These are phyloP conservation scores for Colletotrichum chrysophilum DNA, from an alignment of 2,329 filamentous ascomycete species.

Conservation along the genomic window DNA sequence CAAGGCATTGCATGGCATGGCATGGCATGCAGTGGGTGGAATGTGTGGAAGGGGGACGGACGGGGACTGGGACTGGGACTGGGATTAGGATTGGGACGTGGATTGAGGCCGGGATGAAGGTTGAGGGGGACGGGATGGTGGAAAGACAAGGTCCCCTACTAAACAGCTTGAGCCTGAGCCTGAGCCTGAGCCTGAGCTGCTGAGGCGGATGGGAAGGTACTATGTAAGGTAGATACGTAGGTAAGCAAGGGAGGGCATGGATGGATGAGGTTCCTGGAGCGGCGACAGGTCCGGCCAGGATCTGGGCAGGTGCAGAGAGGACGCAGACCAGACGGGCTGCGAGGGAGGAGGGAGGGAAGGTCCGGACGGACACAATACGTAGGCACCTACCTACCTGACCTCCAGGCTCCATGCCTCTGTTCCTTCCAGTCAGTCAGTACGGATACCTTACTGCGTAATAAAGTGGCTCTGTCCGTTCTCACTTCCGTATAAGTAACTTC, in stretches of 20 bases:
- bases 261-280: background rate
- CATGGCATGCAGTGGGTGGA: background rate
- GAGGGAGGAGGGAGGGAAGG: background rate
- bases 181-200: background rate
- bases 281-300: conserved; percentile 14
- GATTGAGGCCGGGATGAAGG: background rate
- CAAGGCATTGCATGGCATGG: background rate
- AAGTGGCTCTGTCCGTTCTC: background rate
- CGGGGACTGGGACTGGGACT: background rate
- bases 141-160: background rate
- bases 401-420: too few relatives aligned
- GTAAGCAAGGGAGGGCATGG: background rate
- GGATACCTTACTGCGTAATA: background rate
- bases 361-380: background rate
- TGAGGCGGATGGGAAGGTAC: background rate
- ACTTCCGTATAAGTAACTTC: background rate
- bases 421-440: background rate
- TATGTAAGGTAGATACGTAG: background rate
- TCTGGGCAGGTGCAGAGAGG: background rate
- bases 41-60: background rate
- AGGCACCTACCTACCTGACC: too few relatives aligned
- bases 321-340: background rate
- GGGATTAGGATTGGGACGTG: background rate
- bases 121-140: background rate
- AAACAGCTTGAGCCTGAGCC: background rate